phyloP scores from a whole-genome alignment of 1,139 yeast genomes.

The Protomyces inundatus region DNA sequence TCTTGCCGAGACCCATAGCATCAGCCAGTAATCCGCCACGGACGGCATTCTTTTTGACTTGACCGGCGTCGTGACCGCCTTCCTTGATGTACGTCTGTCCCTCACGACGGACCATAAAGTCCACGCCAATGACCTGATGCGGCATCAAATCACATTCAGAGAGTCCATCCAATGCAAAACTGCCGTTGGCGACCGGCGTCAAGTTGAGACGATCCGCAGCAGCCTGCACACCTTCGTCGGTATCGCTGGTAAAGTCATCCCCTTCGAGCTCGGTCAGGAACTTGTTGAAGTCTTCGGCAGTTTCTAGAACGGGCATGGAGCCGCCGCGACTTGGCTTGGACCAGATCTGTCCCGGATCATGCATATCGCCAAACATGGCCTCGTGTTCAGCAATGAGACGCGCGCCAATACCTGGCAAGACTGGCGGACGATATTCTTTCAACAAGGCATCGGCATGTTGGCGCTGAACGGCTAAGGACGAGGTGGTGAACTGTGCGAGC shows the following conservation, averaged over 20 bases:
- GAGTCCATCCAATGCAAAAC: background rate
- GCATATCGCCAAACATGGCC: too few species aligned
- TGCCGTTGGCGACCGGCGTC: background rate
- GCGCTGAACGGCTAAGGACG: too few species aligned
- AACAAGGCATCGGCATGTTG: too few species aligned
- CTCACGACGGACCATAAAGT: constrained; percentile 74
- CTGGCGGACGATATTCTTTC: too few species aligned
- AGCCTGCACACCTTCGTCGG: constrained; percentile 2
- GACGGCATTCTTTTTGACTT: background rate
- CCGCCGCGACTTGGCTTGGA: too few species aligned
- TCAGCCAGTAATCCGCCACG: constrained; percentile 30
- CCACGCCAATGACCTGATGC: constrained; percentile 80
- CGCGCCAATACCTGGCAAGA: too few species aligned
- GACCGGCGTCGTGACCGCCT: background rate
- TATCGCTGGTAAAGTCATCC: constrained; percentile 1
- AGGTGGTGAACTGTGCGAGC: too few species aligned
- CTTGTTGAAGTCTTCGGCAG: constrained; percentile 1
- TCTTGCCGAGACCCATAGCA: constrained; percentile 30
- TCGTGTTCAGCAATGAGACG: too few species aligned
- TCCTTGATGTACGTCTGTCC: constrained; percentile 32
- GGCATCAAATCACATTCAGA: constrained; percentile 2
- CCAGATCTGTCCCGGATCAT: too few species aligned
- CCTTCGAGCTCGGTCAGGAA: constrained; percentile 7
- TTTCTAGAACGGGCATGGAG: background rate
- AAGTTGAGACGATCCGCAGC: constrained; percentile 4